phyloP scores from a whole-genome alignment of 495 filamentous ascomycete species.

The Friedmanniomyces endolithicus region DNA sequence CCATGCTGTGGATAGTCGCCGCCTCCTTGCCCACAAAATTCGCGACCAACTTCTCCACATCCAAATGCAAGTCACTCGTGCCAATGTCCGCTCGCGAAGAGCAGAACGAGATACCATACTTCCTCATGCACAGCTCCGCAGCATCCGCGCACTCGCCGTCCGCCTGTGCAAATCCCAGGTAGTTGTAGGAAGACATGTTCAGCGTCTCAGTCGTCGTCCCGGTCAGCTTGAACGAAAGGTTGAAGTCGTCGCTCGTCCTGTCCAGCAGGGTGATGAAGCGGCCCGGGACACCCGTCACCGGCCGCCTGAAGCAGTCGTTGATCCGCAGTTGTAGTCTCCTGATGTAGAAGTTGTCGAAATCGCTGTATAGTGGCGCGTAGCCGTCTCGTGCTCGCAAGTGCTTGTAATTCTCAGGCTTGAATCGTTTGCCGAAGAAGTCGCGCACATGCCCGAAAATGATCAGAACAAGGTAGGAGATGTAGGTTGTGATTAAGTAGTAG shows the following conservation, averaged over 20 bases:
- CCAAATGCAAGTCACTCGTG: slow-evolving; percentile 72
- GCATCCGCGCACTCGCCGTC: slow-evolving; percentile 93
- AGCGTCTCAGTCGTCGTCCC: slow-evolving; percentile 90
- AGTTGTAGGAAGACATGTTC: slow-evolving; percentile 99
- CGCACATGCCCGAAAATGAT: slow-evolving; percentile 91
- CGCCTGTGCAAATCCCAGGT: slow-evolving; percentile 95
- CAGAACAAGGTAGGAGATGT: slow-evolving; percentile 90
- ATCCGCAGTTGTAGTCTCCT: slow-evolving; percentile 83
- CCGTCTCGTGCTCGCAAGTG: slow-evolving; percentile 74
- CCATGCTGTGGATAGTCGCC: slow-evolving; percentile 97
- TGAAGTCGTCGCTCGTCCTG: slow-evolving; percentile 75
- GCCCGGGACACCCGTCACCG: slow-evolving; percentile 84
- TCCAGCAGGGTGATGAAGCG: slow-evolving; percentile 87
- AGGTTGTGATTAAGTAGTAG: slow-evolving; percentile 91
- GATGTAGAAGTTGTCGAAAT: slow-evolving; percentile 98
- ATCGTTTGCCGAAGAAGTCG: slow-evolving; percentile 96
- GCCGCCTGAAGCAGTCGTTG: slow-evolving; percentile 90
- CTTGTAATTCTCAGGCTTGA: slow-evolving; percentile 69
- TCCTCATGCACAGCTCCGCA: slow-evolving; percentile 71
- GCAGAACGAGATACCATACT: slow-evolving; percentile 66
- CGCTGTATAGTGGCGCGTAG: slow-evolving; percentile 92
- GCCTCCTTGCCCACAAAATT: slow-evolving; percentile 85
- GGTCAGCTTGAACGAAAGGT: slow-evolving; percentile 71
- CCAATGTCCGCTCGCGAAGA: slow-evolving; percentile 76
- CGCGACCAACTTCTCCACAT: slow-evolving; percentile 82